Conservation (phyloP, 805 yeast species). For the Isabelozyma pseudorhagii region DNA sequence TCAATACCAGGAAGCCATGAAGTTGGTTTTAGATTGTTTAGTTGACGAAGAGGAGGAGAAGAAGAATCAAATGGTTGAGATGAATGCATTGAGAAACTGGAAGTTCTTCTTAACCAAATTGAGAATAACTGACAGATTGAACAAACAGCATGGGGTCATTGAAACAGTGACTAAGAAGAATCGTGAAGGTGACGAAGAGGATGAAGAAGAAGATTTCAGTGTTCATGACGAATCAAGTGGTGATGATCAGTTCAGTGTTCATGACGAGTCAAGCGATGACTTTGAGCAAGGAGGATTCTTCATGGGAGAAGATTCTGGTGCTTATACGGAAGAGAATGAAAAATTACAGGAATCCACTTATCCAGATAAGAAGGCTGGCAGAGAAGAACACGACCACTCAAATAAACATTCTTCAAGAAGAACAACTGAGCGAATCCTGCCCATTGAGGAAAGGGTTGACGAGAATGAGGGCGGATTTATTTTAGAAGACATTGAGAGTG, state of each 20-base stretch:
- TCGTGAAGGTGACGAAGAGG: slow-evolving; percentile 1
- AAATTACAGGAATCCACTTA: too few relatives aligned
- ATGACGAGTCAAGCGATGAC: background rate
- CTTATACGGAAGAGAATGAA: too few relatives aligned
- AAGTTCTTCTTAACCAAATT: slow-evolving; percentile 49
- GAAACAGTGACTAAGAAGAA: slow-evolving; percentile 3
- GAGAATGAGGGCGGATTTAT: slow-evolving; percentile 11
- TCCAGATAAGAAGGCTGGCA: background rate
- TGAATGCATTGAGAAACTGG: slow-evolving; percentile 54
- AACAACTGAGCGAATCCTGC: background rate
- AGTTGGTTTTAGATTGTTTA: slow-evolving; percentile 46
- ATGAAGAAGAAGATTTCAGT: background rate
- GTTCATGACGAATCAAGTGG: slow-evolving; percentile 19
- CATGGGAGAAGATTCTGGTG: background rate
- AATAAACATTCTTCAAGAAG: background rate
- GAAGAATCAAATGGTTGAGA: slow-evolving; percentile 40
- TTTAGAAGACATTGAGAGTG: slow-evolving; percentile 2
- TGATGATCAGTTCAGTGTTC: slow-evolving; percentile 1
- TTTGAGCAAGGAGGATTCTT: slow-evolving; percentile 2
- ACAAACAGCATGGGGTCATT: slow-evolving; percentile 46
- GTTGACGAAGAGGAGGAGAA: slow-evolving; percentile 48
- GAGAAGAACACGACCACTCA: slow-evolving; percentile 3
- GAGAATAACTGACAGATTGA: slow-evolving; percentile 45
- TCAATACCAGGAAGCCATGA: slow-evolving; percentile 60
- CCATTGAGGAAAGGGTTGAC: background rate